Percentiles rank a stretch among this genome's conserved stretches.
Evolutionary conservation across 2,329 filamentous ascomycete species (phyloP).

Genomic region (Hymenoscyphus repandus): DNA sequence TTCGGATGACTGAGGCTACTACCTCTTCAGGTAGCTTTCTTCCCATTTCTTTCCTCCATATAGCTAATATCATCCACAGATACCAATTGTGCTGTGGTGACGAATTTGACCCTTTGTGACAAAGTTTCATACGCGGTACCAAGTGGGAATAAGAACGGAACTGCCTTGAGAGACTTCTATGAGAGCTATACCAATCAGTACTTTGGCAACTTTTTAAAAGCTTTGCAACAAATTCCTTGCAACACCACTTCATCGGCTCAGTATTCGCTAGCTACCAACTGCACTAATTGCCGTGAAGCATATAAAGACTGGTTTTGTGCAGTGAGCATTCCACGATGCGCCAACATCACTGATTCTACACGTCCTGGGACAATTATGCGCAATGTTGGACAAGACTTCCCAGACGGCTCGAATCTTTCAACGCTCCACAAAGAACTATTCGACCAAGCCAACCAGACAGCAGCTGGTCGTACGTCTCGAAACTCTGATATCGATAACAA

Average conservation of each 20-base stretch:
- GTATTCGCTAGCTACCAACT: constrained; percentile 77
- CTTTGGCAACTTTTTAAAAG: constrained; percentile 76
- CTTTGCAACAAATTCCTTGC: constrained; percentile 79
- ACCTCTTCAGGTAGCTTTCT: constrained; percentile 65
- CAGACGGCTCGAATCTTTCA: constrained; percentile 59
- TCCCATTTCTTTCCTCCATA: not conserved
- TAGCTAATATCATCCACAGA: constrained; percentile 37
- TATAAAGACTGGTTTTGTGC: constrained; percentile 97
- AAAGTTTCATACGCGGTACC: constrained; percentile 90
- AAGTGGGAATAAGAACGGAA: constrained; percentile 55
- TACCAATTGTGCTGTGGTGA: constrained; percentile 79
- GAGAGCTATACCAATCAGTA: constrained; percentile 66
- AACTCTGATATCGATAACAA: constrained; percentile 66
- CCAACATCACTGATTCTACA: constrained; percentile 45
- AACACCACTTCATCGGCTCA: constrained; percentile 66
- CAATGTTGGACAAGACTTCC: constrained; percentile 65
- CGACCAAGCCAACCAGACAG: constrained; percentile 16
- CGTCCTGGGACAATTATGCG: constrained; percentile 44
- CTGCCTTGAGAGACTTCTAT: constrained; percentile 65
- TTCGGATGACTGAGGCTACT: constrained; percentile 63
- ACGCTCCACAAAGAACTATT: constrained; percentile 35
- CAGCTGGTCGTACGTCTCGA: constrained; percentile 51
- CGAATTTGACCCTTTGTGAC: constrained; percentile 82
- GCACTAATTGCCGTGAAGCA: constrained; percentile 67
- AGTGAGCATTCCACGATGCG: constrained; percentile 86